Conservation (phyloP, 495 filamentous ascomycete species). For the Neurospora sp. region DNA sequence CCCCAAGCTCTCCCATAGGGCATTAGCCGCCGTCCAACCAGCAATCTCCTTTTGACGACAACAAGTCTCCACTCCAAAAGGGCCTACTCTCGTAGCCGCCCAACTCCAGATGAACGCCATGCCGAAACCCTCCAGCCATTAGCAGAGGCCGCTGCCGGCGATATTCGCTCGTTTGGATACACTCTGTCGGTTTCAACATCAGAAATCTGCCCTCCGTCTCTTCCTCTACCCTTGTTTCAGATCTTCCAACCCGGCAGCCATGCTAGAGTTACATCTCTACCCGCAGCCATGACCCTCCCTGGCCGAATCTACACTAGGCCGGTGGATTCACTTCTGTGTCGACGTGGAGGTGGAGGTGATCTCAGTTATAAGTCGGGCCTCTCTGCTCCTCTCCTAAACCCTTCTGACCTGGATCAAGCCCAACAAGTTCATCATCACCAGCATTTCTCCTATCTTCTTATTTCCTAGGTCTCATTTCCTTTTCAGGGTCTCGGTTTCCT, state of each 20-base stretch:
- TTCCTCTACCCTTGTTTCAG: slow-evolving; percentile 35
- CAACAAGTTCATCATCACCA: not conserved
- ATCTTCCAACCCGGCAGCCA: slow-evolving; percentile 15
- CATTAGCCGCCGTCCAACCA: slow-evolving; percentile 34
- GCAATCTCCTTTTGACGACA: slow-evolving; percentile 7
- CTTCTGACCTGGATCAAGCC: not conserved
- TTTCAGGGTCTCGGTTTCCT: not conserved
- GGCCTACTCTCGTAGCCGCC: slow-evolving; percentile 35
- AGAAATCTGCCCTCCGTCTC: slow-evolving; percentile 21
- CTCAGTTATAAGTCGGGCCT: slow-evolving; percentile 19
- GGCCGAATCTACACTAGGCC: not conserved
- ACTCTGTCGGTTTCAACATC: slow-evolving; percentile 37
- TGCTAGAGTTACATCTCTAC: slow-evolving; percentile 6
- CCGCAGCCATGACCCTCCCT: slow-evolving; percentile 1
- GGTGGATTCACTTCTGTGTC: not conserved
- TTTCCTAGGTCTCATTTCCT: not conserved
- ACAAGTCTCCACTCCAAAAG: slow-evolving; percentile 14
- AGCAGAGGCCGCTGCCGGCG: slow-evolving; percentile 29
- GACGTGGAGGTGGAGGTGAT: not conserved
- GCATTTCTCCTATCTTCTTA: not conserved
- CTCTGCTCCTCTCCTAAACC: not conserved
- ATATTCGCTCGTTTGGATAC: slow-evolving; percentile 37
- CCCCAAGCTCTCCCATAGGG: slow-evolving; percentile 9
- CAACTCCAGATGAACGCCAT: slow-evolving; percentile 42
- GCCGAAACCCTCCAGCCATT: slow-evolving; percentile 36